Evolutionary conservation across 1,284 basidiomycete species (phyloP).

Genomic region (Bjerkandera adusta): DNA sequence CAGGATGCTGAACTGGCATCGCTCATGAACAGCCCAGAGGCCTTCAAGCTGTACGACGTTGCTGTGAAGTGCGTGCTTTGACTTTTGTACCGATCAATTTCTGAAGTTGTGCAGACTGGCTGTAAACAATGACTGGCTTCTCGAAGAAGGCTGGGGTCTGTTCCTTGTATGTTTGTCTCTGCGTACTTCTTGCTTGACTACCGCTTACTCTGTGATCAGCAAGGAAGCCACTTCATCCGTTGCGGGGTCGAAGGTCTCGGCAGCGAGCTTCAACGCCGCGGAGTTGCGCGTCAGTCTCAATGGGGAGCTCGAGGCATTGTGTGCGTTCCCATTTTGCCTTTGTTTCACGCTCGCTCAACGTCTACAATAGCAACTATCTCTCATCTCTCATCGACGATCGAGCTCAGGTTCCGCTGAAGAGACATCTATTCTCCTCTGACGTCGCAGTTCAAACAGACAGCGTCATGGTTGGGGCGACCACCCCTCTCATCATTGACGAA

Average conservation of each 20-base stretch:
- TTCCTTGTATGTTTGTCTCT: slow-evolving; percentile 45
- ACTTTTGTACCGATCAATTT: not conserved
- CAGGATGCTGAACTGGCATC: slow-evolving; percentile 69
- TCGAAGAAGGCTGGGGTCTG: slow-evolving; percentile 68
- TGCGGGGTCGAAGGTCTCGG: slow-evolving; percentile 65
- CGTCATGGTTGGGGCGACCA: slow-evolving; percentile 34
- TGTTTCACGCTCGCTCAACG: slow-evolving; percentile 2
- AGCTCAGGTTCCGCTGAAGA: slow-evolving; percentile 46
- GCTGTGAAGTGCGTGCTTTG: slow-evolving; percentile 52
- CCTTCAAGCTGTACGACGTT: slow-evolving; percentile 63
- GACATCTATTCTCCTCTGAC: slow-evolving; percentile 54
- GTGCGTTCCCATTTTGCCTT: slow-evolving; percentile 36
- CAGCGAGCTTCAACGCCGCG: slow-evolving; percentile 60
- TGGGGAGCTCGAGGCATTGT: slow-evolving; percentile 73
- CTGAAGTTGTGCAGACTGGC: slow-evolving; percentile 45
- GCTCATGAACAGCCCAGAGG: slow-evolving; percentile 49
- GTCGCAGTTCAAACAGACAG: slow-evolving; percentile 63
- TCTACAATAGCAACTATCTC: slow-evolving; percentile 43
- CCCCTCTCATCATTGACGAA: slow-evolving; percentile 22
- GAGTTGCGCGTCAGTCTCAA: slow-evolving; percentile 60
- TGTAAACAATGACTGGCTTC: slow-evolving; percentile 61
- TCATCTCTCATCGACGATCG: slow-evolving; percentile 43
- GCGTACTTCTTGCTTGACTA: not conserved
- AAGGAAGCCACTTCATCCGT: slow-evolving; percentile 69
- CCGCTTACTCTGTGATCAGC: slow-evolving; percentile 36